Percentiles rank a stretch among this genome's conserved stretches.
phyloP scores from a whole-genome alignment of 306 rosid species.

The Comarum palustre region DNA sequence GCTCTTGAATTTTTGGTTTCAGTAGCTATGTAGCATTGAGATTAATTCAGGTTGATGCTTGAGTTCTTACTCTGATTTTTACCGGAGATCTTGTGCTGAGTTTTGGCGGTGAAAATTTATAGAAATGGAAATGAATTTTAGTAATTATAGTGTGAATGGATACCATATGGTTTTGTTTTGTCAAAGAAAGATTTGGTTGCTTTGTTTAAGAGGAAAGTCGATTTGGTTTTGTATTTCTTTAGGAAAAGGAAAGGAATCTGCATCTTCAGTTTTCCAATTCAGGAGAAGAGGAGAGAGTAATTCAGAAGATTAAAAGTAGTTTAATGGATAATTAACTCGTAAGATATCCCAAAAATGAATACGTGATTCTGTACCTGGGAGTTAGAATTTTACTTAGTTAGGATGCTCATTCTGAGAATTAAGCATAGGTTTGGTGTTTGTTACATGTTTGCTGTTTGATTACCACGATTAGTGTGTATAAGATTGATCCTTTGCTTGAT shows the following conservation, averaged over 20 bases:
- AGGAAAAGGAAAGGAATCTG: constrained; percentile 10
- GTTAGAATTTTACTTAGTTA: neutral
- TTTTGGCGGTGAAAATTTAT: neutral
- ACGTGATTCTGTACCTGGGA: neutral
- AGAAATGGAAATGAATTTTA: constrained; percentile 4
- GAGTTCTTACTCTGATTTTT: neutral
- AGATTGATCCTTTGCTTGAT: constrained; percentile 1
- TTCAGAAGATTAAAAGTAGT: neutral
- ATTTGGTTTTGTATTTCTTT: neutral
- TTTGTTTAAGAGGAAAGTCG: neutral
- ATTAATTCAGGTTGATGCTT: neutral
- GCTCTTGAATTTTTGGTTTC: constrained; percentile 5
- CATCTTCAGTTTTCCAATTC: constrained; percentile 2
- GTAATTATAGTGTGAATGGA: neutral
- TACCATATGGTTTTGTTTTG: neutral
- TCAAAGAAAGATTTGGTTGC: neutral
- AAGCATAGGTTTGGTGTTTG: neutral
- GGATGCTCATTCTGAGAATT: neutral
- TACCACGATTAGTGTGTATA: neutral
- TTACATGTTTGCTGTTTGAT: neutral
- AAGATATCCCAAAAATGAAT: neutral
- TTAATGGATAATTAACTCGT: neutral
- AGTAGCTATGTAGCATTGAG: constrained; percentile 13
- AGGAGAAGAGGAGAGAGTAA: neutral
- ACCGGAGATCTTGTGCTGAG: constrained; percentile 5